Evolutionary conservation across 179 eudicot genomes (phyloP).

Genomic region (Monotropa hypopitys): DNA sequence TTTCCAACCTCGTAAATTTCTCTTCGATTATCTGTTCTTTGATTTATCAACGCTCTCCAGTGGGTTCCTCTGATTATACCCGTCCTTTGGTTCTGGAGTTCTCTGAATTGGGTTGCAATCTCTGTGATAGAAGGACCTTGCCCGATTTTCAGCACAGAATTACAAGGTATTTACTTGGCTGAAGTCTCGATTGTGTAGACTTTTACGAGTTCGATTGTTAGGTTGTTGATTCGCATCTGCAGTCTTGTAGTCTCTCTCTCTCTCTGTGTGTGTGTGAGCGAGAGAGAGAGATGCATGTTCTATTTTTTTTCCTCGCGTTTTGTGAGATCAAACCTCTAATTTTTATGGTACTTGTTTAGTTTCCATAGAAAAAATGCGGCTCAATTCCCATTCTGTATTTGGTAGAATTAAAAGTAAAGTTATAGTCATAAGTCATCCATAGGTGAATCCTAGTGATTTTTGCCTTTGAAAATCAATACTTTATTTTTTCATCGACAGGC

Average conservation of each 20-base stretch:
- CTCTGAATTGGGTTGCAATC: not conserved
- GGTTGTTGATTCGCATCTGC: not conserved
- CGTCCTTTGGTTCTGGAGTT: not conserved
- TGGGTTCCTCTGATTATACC: not conserved
- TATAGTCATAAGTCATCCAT: no score
- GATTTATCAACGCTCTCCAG: not conserved
- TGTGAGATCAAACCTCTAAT: not conserved
- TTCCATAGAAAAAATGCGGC: not conserved
- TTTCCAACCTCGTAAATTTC: no score
- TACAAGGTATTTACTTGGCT: not conserved
- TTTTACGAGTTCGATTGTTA: not conserved
- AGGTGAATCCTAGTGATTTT: not conserved
- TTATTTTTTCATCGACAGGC: not conserved
- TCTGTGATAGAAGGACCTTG: no score
- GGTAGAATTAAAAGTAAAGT: no score
- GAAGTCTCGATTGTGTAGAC: not conserved
- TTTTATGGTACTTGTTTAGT: not conserved
- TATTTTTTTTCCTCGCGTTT: not conserved
- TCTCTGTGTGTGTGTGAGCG: not conserved
- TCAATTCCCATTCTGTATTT: not conserved
- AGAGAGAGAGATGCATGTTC: not conserved
- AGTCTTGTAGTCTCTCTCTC: not conserved
- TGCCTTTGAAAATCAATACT: not conserved
- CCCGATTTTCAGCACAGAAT: not conserved
- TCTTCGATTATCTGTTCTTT: not conserved